Base-by-base conservation (phyloP, 2,329 filamentous ascomycete species). In the Lecanoromycetidae sp. region DNA sequence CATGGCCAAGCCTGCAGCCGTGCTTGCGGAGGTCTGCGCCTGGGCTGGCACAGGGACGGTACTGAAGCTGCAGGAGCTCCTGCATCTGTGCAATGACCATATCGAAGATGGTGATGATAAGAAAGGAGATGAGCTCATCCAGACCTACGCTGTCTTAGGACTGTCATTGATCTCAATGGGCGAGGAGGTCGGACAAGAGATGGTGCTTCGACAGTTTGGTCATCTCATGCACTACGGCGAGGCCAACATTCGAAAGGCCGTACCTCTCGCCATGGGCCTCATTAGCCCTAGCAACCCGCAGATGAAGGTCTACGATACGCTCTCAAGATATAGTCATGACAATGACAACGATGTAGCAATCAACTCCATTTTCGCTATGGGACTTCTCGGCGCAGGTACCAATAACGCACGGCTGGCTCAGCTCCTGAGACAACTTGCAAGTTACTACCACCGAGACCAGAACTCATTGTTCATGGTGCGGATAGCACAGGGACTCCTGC, bases 151-250 rank as follows among this genome's bases (percentile, higher is more conserved):
- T 47, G 90, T 98, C 3, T 76, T 98, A 49, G 93, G 91, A 57
- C 80, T 98, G 49, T 90, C 87, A 10, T 71, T 98, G 46, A 91
- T 98, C 49, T 83, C 90, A 13, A 98, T 98, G 91, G 91, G 91
- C 51, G 91, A 98, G 64, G 93, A 98, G 50, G 82, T 98, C 48
- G 93, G 93, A 4, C 91, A 98, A 64, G 91, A 98, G 62, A 98
- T 98, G 91, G 88, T 96, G 9, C 75, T 98, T 33, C 83, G 91
- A 49, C 91, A 95, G 61, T 96, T 98, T 58, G 91, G 88, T 41
- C 91, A 98, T 64, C 74, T 98, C 51, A 98, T 98, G 91, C 91
- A 98, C 69, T 98, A 98, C 60, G 91, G 93, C 54, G 90, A 95
- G 65, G 76, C 88, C 61, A 96, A 98, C 63, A 98, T 98, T 58